Evolutionary conservation across 306 rosid genomes (phyloP).

Genomic region (Cercis canadensis): DNA sequence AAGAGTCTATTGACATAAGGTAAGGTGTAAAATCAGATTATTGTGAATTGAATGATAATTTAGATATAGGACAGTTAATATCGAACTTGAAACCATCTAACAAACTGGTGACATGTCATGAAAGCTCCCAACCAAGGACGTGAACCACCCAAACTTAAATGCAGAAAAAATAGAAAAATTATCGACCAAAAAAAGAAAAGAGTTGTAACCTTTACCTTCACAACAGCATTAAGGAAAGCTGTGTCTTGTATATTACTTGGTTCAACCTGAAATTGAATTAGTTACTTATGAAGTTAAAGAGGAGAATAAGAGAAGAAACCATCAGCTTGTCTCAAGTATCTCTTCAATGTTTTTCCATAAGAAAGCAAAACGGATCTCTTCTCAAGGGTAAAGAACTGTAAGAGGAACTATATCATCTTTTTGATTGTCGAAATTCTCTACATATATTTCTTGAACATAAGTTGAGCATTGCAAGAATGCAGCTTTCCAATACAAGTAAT

Average conservation of each 20-base stretch:
- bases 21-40: conserved; percentile 10
- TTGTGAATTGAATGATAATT: not conserved
- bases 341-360: not conserved
- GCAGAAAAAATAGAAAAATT: conserved; percentile 13
- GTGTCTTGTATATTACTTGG: conserved; percentile 66
- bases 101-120: conserved; percentile 16
- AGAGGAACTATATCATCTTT: too few relatives aligned
- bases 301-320: conserved; percentile 6
- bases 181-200: not conserved
- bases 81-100: conserved; percentile 28
- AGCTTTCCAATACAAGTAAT: too few relatives aligned
- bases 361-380: not conserved
- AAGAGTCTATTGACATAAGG: conserved; percentile 28
- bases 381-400: not conserved
- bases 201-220: conserved; percentile 65
- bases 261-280: conserved; percentile 67
- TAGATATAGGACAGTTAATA: conserved; percentile 4
- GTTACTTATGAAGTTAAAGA: conserved; percentile 21
- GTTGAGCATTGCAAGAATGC: too few relatives aligned
- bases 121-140: conserved; percentile 26
- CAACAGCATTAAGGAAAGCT: conserved; percentile 90
- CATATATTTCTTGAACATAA: too few relatives aligned
- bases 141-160: conserved; percentile 20
- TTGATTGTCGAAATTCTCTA: too few relatives aligned
- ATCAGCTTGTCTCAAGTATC: conserved; percentile 20